phyloP scores from a whole-genome alignment of 257 asterid genomes.

The Jaltomata sinuosa region DNA sequence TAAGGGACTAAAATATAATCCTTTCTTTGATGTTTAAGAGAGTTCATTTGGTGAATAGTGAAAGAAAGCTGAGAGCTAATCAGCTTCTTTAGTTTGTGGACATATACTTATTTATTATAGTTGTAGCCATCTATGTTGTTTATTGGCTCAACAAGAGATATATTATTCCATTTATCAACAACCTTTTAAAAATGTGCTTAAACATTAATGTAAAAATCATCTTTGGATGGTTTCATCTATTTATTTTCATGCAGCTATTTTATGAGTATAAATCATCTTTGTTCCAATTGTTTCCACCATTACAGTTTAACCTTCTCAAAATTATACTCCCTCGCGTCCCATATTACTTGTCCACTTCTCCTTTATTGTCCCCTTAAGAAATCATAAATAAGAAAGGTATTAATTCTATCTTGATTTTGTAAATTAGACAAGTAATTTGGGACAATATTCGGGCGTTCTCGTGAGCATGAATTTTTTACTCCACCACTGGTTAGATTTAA shows the following conservation, averaged over 20 bases:
- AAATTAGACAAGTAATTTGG: no score
- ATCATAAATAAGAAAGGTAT: no score
- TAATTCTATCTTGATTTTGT: no score
- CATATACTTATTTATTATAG: background rate
- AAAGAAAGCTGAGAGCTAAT: background rate
- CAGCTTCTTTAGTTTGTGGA: background rate
- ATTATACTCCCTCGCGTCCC: no score
- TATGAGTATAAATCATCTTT: background rate
- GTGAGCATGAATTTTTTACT: no score
- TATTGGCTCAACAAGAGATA: background rate
- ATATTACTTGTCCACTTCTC: no score
- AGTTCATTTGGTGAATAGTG: background rate
- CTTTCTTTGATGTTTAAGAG: slow-evolving; percentile 50
- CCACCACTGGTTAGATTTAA: no score
- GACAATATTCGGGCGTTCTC: no score
- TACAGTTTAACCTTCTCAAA: no score
- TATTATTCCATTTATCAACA: background rate
- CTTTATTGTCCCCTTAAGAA: no score
- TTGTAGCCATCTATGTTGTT: background rate
- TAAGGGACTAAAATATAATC: slow-evolving; percentile 61
- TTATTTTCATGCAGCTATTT: background rate
- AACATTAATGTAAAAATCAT: background rate
- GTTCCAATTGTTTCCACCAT: background rate
- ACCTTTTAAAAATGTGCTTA: background rate
- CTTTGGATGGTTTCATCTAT: background rate